phyloP scores from a whole-genome alignment of 2,329 filamentous ascomycete genomes.

The Penicillium sp. region DNA sequence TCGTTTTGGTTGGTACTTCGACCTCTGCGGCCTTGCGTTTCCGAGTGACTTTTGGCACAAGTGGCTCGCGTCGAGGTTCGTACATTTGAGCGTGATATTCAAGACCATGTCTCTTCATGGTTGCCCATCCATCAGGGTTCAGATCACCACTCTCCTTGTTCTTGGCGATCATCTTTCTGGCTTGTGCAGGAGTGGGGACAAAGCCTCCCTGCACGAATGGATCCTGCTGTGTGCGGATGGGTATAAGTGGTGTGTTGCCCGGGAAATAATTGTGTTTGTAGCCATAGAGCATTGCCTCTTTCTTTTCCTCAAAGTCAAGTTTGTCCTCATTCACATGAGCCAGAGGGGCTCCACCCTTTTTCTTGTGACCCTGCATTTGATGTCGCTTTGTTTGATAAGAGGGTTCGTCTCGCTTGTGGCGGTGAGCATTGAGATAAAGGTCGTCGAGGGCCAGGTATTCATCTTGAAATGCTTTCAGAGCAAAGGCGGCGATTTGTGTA shows the following conservation, averaged over 20 bases:
- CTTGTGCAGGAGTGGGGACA: constrained; percentile 43
- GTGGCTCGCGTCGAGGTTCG: constrained; percentile 31
- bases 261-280: constrained; percentile 56
- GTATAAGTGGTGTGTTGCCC: constrained; percentile 38
- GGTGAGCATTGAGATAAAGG: constrained; percentile 48
- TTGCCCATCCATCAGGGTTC: constrained; percentile 44
- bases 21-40: constrained; percentile 40
- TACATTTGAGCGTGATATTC: constrained; percentile 39
- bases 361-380: constrained; percentile 17
- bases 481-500: constrained; percentile 54
- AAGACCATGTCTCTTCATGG: constrained; percentile 37
- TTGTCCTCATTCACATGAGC: constrained; percentile 17
- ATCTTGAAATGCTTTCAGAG: constrained; percentile 57
- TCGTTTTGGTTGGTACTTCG: constrained; percentile 27
- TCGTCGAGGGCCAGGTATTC: constrained; percentile 54
- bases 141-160: constrained; percentile 32
- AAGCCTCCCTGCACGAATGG: constrained; percentile 55
- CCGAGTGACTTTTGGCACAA: constrained; percentile 31
- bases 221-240: constrained; percentile 45
- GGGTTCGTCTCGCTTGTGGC: constrained; percentile 41
- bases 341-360: constrained; percentile 18
- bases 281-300: constrained; percentile 60
- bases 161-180: constrained; percentile 40
- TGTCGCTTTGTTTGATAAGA: constrained; percentile 39
- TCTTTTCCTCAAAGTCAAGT: constrained; percentile 55